A percentile compares a stretch with the other conserved stretches of the same genome.
These are phyloP conservation scores for Bauhinia variegata DNA, from an alignment of 306 rosid genomes.

Conservation along the genomic window DNA sequence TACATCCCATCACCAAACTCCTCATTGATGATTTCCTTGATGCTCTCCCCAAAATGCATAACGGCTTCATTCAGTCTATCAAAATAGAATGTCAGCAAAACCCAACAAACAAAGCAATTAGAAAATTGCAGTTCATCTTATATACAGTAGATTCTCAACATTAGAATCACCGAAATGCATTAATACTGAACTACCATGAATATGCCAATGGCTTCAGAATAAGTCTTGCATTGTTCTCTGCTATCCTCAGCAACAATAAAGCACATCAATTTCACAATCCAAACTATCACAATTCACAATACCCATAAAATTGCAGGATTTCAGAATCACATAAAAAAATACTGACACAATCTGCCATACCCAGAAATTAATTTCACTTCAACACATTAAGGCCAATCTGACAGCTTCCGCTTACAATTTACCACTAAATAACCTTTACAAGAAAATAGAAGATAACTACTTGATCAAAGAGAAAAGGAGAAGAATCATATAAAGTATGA, in stretches of 20 bases:
- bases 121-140: neutral
- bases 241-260: too few species aligned
- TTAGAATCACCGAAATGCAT: slow-evolving; percentile 2
- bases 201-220: slow-evolving; percentile 7
- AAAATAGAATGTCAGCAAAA: slow-evolving; percentile 32
- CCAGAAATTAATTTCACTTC: neutral
- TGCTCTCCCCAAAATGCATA: slow-evolving; percentile 98
- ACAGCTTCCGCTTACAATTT: neutral
- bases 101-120: slow-evolving; percentile 16
- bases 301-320: neutral
- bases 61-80: slow-evolving; percentile 90
- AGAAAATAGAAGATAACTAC: neutral
- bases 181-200: neutral
- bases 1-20: slow-evolving; percentile 99
- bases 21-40: slow-evolving; percentile 90
- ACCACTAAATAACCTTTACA: neutral
- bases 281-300: too few species aligned
- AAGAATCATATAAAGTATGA: neutral
- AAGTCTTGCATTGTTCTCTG: neutral
- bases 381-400: neutral
- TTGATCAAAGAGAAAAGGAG: neutral
- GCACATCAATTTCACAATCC: too few species aligned
- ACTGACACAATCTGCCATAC: neutral
- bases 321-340: neutral
- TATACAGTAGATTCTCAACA: slow-evolving; percentile 11